phyloP scores from a whole-genome alignment of 441 rosid species.

The Bruguiera hainesii region DNA sequence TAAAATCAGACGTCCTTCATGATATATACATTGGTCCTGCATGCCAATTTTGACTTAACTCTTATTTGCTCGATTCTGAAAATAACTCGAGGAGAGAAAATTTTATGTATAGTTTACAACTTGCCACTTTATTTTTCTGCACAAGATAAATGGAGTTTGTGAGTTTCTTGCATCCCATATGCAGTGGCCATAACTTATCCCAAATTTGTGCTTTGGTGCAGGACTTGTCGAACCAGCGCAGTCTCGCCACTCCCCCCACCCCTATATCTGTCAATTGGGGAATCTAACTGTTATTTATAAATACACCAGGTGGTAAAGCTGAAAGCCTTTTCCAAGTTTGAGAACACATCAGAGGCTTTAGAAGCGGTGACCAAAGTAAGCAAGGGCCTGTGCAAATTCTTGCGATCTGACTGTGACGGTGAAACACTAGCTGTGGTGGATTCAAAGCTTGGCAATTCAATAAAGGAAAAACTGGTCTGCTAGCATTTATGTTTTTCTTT shows the following conservation, averaged over 20 bases:
- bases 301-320: slow-evolving; percentile 63
- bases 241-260: slow-evolving; percentile 37
- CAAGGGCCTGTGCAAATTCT: slow-evolving; percentile 71
- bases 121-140: background rate
- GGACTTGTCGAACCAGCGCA: slow-evolving; percentile 54
- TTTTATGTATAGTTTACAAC: background rate
- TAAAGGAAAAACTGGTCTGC: slow-evolving; percentile 79
- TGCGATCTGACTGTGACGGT: slow-evolving; percentile 64
- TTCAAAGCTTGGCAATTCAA: slow-evolving; percentile 89
- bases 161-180: background rate
- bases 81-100: too few relatives aligned
- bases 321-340: slow-evolving; percentile 80
- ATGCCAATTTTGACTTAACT: too few relatives aligned
- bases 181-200: background rate
- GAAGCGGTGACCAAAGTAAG: slow-evolving; percentile 70
- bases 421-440: slow-evolving; percentile 75
- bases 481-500: background rate
- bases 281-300: slow-evolving; percentile 10
- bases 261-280: background rate
- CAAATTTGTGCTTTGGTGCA: slow-evolving; percentile 21
- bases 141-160: background rate
- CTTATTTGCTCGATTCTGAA: too few relatives aligned
- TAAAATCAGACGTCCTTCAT: too few relatives aligned
- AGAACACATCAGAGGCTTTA: slow-evolving; percentile 83
- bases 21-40: too few relatives aligned